phyloP scores from a whole-genome alignment of 768 basidiomycete species.

The Panaeolus papilionaceus region DNA sequence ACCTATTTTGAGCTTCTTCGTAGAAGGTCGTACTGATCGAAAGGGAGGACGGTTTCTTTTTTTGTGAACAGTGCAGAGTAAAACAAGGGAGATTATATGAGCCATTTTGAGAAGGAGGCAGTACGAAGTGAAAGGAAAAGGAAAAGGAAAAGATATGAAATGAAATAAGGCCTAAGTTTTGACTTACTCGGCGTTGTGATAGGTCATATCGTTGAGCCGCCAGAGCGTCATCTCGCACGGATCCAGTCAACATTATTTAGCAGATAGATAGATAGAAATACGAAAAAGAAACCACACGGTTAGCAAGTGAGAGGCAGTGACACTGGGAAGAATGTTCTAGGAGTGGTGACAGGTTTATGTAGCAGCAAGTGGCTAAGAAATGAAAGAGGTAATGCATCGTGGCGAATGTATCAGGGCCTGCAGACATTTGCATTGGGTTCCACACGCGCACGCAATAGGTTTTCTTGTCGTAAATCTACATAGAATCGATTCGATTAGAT shows the following conservation, averaged over 20 bases:
- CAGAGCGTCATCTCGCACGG: slow-evolving; percentile 26
- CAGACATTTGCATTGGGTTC: slow-evolving; percentile 11
- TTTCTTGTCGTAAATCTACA: slow-evolving; percentile 5
- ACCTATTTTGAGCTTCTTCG: background rate
- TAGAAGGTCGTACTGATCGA: slow-evolving; percentile 11
- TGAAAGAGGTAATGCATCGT: slow-evolving; percentile 15
- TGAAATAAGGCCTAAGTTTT: background rate
- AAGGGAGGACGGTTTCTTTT: slow-evolving; percentile 17
- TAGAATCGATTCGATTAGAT: slow-evolving; percentile 12
- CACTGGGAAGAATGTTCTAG: slow-evolving; percentile 14
- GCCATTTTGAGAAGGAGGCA: slow-evolving; percentile 12
- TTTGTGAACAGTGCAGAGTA: background rate
- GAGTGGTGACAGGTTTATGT: slow-evolving; percentile 12
- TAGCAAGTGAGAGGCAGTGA: background rate
- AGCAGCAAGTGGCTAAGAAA: slow-evolving; percentile 8
- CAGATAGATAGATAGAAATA: slow-evolving; percentile 15
- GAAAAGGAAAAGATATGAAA: slow-evolving; percentile 3
- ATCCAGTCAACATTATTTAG: slow-evolving; percentile 17
- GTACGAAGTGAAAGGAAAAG: slow-evolving; percentile 9
- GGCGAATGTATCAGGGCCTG: slow-evolving; percentile 10
- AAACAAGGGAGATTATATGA: background rate
- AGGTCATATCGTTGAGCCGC: slow-evolving; percentile 38
- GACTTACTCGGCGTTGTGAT: slow-evolving; percentile 31
- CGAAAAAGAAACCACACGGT: slow-evolving; percentile 17
- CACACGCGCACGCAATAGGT: background rate